Evolutionary conservation across 352 stramenopile genomes (phyloP), one percentile per base, ranked within the genome.

Genomic region (Pythium biforme): DNA sequence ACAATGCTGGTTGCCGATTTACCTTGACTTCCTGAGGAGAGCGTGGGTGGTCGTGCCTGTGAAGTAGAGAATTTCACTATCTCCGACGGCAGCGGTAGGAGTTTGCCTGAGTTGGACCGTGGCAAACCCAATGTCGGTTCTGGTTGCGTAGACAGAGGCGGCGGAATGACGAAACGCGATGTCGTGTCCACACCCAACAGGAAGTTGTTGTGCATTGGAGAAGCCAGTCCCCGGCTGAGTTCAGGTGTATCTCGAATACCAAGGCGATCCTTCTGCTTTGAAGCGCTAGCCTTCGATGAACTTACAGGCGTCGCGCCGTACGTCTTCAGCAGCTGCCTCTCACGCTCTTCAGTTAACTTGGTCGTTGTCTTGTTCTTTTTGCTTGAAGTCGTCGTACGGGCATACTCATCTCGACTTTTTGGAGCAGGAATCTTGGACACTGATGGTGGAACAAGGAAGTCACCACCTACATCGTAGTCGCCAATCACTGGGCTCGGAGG

Each of bases 101-200:
- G 34, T 40, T 31, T 50, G 2, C 55, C 62, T 5, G 62, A 69
- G 25, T 65, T 64, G 12, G 63, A 40, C 20, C 56, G 55, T 45
- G 22, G 20, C 23, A 64, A n/a, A 8, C 40, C 37, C 2, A 20
- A 37, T 20, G 47, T 26, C 33, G 57, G 15, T 22, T 59, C 58
- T 71, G 60, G 31, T 68, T 70, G 61, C 52, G 56, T 75, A 22
- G 76, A 83, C 2, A 86, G 60, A 10, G 79, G 79, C 0, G 71
- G 70, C 26, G 79, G 79, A 33, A 84, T 77, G n/a, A 86, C 76
- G 55, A 88, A 86, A 19, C 68, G 54, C 8, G 62, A 64, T 19
- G 49, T 46, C 11, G 55, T 27, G 23, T 69, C 62, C 15, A 50
- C 43, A 37, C 62, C 62, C 7, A 60, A n/a, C 8, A 69, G 20